phyloP scores from a whole-genome alignment of 2,329 filamentous ascomycete species.

The Trichoderma oligosporum region DNA sequence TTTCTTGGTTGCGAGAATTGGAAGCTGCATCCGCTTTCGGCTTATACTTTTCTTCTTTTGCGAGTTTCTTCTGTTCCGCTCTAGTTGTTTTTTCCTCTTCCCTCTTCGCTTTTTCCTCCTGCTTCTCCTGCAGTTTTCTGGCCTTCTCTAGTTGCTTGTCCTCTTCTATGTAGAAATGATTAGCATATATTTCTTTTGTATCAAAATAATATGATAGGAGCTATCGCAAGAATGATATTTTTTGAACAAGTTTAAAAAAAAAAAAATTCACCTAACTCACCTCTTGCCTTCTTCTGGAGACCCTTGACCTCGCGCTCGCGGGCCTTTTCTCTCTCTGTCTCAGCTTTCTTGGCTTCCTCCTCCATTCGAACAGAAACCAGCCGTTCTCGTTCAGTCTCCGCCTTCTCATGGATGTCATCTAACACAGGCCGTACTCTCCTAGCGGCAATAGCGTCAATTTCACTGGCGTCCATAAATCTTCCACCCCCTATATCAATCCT shows the following conservation, averaged over 20 bases:
- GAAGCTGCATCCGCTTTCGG: conserved; percentile 25
- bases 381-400: conserved; percentile 66
- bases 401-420: conserved; percentile 78
- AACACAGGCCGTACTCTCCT: conserved; percentile 76
- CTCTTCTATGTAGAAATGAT: conserved; percentile 36
- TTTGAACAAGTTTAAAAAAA: too few relatives aligned
- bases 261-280: conserved; percentile 42
- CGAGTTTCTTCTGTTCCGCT: conserved; percentile 49
- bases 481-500: conserved; percentile 73
- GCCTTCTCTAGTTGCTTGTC: conserved; percentile 36
- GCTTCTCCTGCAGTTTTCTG: conserved; percentile 25
- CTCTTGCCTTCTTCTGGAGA: conserved; percentile 52
- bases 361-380: conserved; percentile 63
- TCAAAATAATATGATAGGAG: too few relatives aligned
- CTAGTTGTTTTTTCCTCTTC: conserved; percentile 51
- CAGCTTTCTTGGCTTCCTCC: conserved; percentile 54
- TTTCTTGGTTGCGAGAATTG: conserved; percentile 22
- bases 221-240: too few relatives aligned
- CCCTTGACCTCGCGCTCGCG: conserved; percentile 53
- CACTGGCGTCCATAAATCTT: conserved; percentile 71
- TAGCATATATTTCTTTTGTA: neutral
- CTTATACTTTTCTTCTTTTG: conserved; percentile 53
- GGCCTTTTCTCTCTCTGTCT: conserved; percentile 44
- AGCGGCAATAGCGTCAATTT: conserved; percentile 75
- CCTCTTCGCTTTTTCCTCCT: conserved; percentile 40